Conservation (phyloP, 805 yeast species). For the Debaryomyces tyrocola region DNA sequence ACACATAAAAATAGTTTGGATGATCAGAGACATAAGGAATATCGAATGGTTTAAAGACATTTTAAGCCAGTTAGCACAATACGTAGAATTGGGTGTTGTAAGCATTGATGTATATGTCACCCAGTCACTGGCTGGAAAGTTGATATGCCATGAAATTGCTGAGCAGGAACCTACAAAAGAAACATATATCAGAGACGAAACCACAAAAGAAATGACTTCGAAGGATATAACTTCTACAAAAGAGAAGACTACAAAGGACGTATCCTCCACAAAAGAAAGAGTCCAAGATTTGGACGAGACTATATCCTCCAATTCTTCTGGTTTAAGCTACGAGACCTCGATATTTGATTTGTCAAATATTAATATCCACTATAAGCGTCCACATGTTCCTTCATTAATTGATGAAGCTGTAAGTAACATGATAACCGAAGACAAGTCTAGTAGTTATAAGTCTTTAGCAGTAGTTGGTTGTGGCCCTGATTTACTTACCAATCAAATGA, state of each 20-base stretch:
- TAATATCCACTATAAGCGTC: constrained; percentile 13
- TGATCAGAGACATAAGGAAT: constrained; percentile 22
- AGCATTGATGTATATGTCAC: constrained; percentile 30
- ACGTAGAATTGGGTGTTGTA: constrained; percentile 19
- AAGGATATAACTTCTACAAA: background rate
- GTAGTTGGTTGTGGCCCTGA: constrained; percentile 43
- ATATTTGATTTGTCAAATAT: background rate
- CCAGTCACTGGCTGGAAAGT: constrained; percentile 10
- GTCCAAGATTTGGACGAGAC: background rate
- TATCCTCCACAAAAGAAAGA: background rate
- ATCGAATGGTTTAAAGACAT: constrained; percentile 38
- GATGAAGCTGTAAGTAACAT: constrained; percentile 11
- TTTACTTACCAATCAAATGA: constrained; percentile 27
- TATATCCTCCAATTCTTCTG: background rate
- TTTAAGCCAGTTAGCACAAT: constrained; percentile 28
- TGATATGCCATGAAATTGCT: background rate
- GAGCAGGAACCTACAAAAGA: background rate
- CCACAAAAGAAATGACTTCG: background rate
- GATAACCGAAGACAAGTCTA: constrained; percentile 9
- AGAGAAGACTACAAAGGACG: background rate
- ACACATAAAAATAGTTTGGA: constrained; percentile 33
- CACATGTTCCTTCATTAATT: constrained; percentile 16
- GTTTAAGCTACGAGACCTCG: background rate
- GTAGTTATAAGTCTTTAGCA: constrained; percentile 31
- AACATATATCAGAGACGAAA: background rate